Percentiles rank a stretch among this genome's conserved stretches.
phyloP scores from a whole-genome alignment of 768 basidiomycete genomes.

The Boletus insuetus region DNA sequence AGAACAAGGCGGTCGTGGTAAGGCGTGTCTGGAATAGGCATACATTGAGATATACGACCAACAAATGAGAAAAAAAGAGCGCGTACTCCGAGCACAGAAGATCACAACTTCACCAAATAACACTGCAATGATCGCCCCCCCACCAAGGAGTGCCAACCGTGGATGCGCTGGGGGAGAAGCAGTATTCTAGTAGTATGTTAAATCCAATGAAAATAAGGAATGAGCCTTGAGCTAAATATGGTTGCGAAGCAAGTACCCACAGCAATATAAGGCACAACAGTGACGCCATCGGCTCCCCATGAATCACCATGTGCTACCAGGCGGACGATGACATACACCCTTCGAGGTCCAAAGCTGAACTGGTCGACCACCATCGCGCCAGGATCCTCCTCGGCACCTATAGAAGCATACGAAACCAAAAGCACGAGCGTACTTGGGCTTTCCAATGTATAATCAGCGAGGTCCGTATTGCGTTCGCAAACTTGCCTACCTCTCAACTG shows the following conservation, averaged over 20 bases:
- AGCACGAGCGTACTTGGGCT: slow-evolving; percentile 56
- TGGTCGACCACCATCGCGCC: slow-evolving; percentile 33
- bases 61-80: neutral
- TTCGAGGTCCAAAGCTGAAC: slow-evolving; percentile 46
- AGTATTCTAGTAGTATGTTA: slow-evolving; percentile 45
- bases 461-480: neutral
- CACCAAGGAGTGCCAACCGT: slow-evolving; percentile 56
- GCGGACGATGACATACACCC: slow-evolving; percentile 63
- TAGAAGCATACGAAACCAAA: slow-evolving; percentile 65
- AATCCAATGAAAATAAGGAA: neutral
- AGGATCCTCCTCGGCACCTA: slow-evolving; percentile 40
- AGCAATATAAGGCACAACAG: slow-evolving; percentile 71
- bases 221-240: neutral
- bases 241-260: slow-evolving; percentile 40
- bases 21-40: slow-evolving; percentile 49
- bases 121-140: slow-evolving; percentile 56
- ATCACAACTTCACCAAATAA: slow-evolving; percentile 79
- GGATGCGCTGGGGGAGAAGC: slow-evolving; percentile 72
- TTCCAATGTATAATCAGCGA: slow-evolving; percentile 10
- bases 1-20: slow-evolving; percentile 73
- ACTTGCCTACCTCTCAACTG: slow-evolving; percentile 50
- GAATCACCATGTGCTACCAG: slow-evolving; percentile 33
- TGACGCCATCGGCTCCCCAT: slow-evolving; percentile 37
- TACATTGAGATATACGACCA: neutral
- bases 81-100: slow-evolving; percentile 61